Percentiles rank a stretch among this genome's conserved stretches.
Conservation (phyloP, 352 stramenopile species). For the Globisporangium camurandrum region DNA sequence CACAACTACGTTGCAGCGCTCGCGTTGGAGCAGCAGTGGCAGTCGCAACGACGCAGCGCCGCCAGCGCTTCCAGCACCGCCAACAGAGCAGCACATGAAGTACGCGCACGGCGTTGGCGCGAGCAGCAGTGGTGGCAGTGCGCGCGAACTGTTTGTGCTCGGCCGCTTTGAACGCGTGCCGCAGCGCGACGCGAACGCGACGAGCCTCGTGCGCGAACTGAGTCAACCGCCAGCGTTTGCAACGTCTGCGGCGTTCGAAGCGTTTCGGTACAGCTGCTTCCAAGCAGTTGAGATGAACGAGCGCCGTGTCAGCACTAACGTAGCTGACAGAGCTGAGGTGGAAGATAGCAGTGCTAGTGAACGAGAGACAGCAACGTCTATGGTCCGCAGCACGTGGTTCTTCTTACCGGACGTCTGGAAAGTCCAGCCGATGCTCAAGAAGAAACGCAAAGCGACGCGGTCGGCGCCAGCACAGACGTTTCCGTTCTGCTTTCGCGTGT, state of each 20-base stretch:
- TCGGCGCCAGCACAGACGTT: conserved; percentile 78
- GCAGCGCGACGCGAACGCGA: conserved; percentile 38
- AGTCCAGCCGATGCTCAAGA: conserved; percentile 83
- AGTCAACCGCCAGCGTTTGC: conserved; percentile 33
- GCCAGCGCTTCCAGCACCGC: background rate
- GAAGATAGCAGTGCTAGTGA: background rate
- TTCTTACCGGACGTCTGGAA: conserved; percentile 86
- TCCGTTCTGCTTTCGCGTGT: conserved; percentile 81
- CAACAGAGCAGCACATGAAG: conserved; percentile 49
- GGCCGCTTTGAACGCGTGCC: conserved; percentile 75
- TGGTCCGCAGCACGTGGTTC: conserved; percentile 73
- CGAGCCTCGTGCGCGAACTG: conserved; percentile 31
- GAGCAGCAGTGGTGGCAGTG: conserved; percentile 28
- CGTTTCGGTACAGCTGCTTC: conserved; percentile 76
- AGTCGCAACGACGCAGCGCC: background rate
- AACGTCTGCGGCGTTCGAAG: conserved; percentile 44
- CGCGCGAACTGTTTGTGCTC: conserved; percentile 61
- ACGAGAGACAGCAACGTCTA: background rate
- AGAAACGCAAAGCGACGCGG: conserved; percentile 83
- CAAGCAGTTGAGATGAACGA: conserved; percentile 80
- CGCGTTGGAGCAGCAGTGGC: background rate
- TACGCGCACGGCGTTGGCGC: conserved; percentile 33
- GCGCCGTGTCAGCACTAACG: conserved; percentile 18
- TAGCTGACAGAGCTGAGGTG: background rate
- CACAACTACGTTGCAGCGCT: background rate